These are phyloP conservation scores for Leccinum pellstonianum DNA, from an alignment of 768 basidiomycete species.

Conservation along the genomic window DNA sequence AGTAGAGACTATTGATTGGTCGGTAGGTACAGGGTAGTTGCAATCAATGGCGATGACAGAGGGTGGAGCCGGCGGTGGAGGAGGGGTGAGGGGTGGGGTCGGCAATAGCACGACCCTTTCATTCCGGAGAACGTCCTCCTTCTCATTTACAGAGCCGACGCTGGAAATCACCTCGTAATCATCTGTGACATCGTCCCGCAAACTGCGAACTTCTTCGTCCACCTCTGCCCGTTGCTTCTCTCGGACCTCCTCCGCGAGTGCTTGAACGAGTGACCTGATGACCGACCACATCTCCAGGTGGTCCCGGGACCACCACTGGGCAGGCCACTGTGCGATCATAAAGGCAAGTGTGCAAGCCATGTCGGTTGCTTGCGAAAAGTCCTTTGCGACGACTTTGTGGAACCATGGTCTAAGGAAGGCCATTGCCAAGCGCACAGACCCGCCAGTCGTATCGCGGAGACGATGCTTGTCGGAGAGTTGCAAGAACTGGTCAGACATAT, in stretches of 20 bases:
- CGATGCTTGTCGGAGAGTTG: slow-evolving; percentile 53
- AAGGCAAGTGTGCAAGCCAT: slow-evolving; percentile 45
- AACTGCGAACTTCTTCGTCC: slow-evolving; percentile 45
- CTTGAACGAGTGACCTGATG: slow-evolving; percentile 55
- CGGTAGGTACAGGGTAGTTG: slow-evolving; percentile 4
- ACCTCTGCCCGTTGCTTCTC: slow-evolving; percentile 44
- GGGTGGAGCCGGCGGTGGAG: slow-evolving; percentile 18
- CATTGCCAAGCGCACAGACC: slow-evolving; percentile 65
- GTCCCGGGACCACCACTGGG: slow-evolving; percentile 64
- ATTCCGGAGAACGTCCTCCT: slow-evolving; percentile 3
- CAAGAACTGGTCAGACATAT: slow-evolving; percentile 63
- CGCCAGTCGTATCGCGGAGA: slow-evolving; percentile 63
- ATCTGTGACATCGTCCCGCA: slow-evolving; percentile 50
- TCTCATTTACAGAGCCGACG: slow-evolving; percentile 20
- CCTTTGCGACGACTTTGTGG: slow-evolving; percentile 45
- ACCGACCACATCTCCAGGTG: slow-evolving; percentile 60
- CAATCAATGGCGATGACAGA: slow-evolving; percentile 18
- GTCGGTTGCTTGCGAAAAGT: slow-evolving; percentile 39
- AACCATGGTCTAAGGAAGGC: slow-evolving; percentile 72
- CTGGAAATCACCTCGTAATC: slow-evolving; percentile 35
- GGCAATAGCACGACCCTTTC: slow-evolving; percentile 17
- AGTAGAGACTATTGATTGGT: slow-evolving; percentile 1
- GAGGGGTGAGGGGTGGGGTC: slow-evolving; percentile 21
- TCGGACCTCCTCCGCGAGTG: slow-evolving; percentile 65
- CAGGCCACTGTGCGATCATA: slow-evolving; percentile 63